Conservation (phyloP, 257 asterid species). For the Nicotiana tabacum region DNA sequence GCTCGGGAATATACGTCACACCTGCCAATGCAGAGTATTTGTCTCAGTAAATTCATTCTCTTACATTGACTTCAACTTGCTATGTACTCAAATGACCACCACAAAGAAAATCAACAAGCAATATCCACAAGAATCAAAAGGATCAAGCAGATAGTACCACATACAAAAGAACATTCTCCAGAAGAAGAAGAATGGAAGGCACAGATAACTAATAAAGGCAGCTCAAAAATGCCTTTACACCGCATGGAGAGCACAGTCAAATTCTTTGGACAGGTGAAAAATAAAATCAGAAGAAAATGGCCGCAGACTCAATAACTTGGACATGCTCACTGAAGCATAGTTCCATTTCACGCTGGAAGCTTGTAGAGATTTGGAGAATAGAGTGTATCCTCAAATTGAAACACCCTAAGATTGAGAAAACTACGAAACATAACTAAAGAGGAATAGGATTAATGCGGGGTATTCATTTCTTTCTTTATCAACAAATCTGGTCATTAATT, state of each 20-base stretch:
- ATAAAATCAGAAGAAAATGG: not conserved
- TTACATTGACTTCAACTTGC: not conserved
- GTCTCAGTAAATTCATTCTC: not conserved
- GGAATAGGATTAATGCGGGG: not conserved
- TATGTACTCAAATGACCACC: not conserved
- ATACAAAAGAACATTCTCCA: not conserved
- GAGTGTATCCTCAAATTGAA: not conserved
- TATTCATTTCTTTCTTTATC: not conserved
- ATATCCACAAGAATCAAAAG: not conserved
- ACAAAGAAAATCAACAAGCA: not conserved
- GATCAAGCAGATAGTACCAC: not conserved
- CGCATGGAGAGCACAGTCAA: not conserved
- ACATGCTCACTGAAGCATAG: not conserved
- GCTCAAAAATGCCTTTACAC: not conserved
- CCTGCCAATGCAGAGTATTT: slow-evolving; percentile 41
- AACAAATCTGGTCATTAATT: not conserved
- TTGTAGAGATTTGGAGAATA: not conserved
- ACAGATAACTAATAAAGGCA: not conserved
- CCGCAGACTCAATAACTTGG: not conserved
- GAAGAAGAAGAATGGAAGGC: not conserved
- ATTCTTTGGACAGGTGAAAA: not conserved
- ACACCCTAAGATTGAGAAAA: not conserved
- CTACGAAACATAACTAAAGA: not conserved
- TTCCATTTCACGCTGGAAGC: not conserved
- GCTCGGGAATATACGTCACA: slow-evolving; percentile 76